These are phyloP conservation scores for Grammothele lineata DNA, from an alignment of 768 basidiomycete genomes.

Conservation along the genomic window DNA sequence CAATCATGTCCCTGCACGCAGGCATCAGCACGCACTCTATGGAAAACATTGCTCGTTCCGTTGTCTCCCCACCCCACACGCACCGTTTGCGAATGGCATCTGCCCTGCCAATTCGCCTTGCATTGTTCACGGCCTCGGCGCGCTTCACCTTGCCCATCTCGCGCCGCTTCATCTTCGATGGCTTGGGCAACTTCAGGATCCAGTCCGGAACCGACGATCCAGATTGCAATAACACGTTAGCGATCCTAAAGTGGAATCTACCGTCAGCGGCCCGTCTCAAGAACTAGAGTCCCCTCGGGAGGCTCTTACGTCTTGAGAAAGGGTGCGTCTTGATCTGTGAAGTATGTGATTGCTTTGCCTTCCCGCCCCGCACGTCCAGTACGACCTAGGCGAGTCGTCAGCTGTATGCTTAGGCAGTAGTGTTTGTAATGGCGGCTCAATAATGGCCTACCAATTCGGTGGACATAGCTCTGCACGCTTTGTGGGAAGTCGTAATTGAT, in stretches of 20 bases:
- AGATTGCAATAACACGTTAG: slow-evolving; percentile 91
- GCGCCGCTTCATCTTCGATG: slow-evolving; percentile 82
- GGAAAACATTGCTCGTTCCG: no score
- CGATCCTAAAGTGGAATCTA: slow-evolving; percentile 55
- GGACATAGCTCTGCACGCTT: slow-evolving; percentile 92
- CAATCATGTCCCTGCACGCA: slow-evolving; percentile 66
- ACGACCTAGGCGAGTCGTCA: slow-evolving; percentile 49
- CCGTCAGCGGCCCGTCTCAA: no score
- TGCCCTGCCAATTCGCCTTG: slow-evolving; percentile 60
- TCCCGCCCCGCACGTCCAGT: slow-evolving; percentile 92
- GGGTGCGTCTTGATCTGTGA: slow-evolving; percentile 89
- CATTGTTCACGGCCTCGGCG: slow-evolving; percentile 68
- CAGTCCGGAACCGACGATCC: slow-evolving; percentile 91
- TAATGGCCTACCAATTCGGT: slow-evolving; percentile 71
- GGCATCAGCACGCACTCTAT: no score
- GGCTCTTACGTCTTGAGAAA: slow-evolving; percentile 78
- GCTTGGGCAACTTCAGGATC: slow-evolving; percentile 93
- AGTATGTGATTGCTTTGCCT: slow-evolving; percentile 93
- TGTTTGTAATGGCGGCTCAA: no score
- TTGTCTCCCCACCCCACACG: slow-evolving; percentile 12
- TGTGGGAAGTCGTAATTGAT: slow-evolving; percentile 98
- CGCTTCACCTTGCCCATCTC: slow-evolving; percentile 84
- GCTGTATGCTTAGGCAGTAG: no score
- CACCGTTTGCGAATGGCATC: slow-evolving; percentile 75
- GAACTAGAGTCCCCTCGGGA: no score